Conservation (phyloP, 2,329 filamentous ascomycete genomes). For the Ophiostoma himal-ulmi region DNA sequence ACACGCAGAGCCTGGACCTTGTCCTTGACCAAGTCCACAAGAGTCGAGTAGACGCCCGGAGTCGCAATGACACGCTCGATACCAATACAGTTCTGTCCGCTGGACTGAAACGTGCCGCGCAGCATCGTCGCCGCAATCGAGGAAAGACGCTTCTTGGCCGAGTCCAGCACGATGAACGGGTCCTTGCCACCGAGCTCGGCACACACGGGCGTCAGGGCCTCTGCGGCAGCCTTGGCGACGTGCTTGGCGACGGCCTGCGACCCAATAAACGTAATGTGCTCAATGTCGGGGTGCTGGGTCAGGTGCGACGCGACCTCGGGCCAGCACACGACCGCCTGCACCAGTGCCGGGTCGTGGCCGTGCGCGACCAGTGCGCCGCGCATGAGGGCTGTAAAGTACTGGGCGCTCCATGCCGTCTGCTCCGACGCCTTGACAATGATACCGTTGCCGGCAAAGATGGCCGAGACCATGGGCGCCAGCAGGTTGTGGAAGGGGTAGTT, state of each 20-base stretch:
- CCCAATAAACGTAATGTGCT: slow-evolving; percentile 94
- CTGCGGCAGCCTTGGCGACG: slow-evolving; percentile 80
- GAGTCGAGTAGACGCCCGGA: slow-evolving; percentile 65
- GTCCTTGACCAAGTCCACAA: slow-evolving; percentile 65
- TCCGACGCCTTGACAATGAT: slow-evolving; percentile 93
- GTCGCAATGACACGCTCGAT: slow-evolving; percentile 87
- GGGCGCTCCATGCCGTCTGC: slow-evolving; percentile 86
- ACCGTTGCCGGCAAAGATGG: slow-evolving; percentile 84
- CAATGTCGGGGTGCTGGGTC: slow-evolving; percentile 76
- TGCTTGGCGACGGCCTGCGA: slow-evolving; percentile 79
- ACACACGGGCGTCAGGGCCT: slow-evolving; percentile 76
- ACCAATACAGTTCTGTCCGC: slow-evolving; percentile 96
- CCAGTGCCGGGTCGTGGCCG: slow-evolving; percentile 72
- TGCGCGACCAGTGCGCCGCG: slow-evolving; percentile 74
- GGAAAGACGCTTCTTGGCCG: slow-evolving; percentile 54
- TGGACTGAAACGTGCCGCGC: slow-evolving; percentile 88
- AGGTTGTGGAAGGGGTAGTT: slow-evolving; percentile 97
- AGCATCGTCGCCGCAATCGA: slow-evolving; percentile 78
- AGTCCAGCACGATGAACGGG: slow-evolving; percentile 82
- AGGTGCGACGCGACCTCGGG: slow-evolving; percentile 73
- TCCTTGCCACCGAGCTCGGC: slow-evolving; percentile 96
- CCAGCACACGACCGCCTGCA: slow-evolving; percentile 85
- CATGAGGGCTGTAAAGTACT: slow-evolving; percentile 74
- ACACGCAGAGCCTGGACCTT: slow-evolving; percentile 69
- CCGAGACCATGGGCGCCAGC: slow-evolving; percentile 82